phyloP scores from a whole-genome alignment of 1,284 basidiomycete species.

The Macrocybe sp. region DNA sequence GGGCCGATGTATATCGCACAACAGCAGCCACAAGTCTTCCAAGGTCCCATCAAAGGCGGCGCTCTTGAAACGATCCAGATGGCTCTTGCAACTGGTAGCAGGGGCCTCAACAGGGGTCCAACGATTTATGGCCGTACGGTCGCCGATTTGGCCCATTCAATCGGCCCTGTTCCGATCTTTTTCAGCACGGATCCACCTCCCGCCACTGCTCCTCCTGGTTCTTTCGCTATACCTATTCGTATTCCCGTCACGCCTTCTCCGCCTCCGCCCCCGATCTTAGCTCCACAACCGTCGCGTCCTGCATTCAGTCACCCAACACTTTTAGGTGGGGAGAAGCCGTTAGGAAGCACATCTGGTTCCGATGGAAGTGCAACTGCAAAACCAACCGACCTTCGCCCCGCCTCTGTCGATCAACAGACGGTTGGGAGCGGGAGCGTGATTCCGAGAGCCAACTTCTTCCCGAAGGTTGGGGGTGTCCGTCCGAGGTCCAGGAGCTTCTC shows the following conservation, averaged over 20 bases:
- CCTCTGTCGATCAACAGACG: not conserved
- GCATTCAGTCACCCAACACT: not conserved
- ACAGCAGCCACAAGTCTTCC: constrained; percentile 14
- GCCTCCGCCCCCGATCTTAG: not conserved
- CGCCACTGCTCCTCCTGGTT: constrained; percentile 15
- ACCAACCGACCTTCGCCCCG: not conserved
- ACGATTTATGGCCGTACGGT: constrained; percentile 64
- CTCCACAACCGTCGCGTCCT: not conserved
- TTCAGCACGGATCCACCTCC: constrained; percentile 58
- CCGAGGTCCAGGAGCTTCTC: constrained; percentile 75
- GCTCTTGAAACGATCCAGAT: constrained; percentile 19
- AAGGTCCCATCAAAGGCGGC: constrained; percentile 12
- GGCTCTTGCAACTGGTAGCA: constrained; percentile 10
- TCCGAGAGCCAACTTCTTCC: constrained; percentile 58
- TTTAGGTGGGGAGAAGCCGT: too few relatives aligned
- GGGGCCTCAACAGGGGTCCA: constrained; percentile 23
- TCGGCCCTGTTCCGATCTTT: constrained; percentile 59
- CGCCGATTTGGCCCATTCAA: constrained; percentile 44
- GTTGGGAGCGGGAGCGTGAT: constrained; percentile 27
- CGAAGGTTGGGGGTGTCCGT: constrained; percentile 42
- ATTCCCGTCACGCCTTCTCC: not conserved
- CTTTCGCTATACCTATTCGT: constrained; percentile 1
- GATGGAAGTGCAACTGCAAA: too few relatives aligned
- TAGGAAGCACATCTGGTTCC: too few relatives aligned
- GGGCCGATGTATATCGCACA: constrained; percentile 56